Base-by-base conservation (phyloP, 768 basidiomycete genomes). In the Guyanaporus albipodus region DNA sequence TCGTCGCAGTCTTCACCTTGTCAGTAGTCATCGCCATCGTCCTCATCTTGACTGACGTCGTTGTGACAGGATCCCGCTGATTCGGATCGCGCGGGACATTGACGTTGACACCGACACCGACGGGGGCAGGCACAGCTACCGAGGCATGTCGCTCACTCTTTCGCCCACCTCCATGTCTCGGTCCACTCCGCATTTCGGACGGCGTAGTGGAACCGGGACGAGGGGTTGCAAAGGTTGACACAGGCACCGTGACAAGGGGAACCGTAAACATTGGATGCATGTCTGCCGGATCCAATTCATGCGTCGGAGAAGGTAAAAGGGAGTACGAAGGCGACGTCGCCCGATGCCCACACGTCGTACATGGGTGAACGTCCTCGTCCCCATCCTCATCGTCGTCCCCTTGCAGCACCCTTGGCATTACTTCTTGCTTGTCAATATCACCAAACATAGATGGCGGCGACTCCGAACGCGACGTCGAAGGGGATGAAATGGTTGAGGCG, bases 211-310 rank as follows among this genome's bases (percentile, higher is more conserved):
- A 11, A 0, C 41, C 45, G 18, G 35, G 18, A 4, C 32, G 17
- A 5, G 11, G 8, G n/a, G n/a, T n/a, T 21, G 26, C 41, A 11
- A 41, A 19, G 4, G 43, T 17, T 11, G 58, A 21, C 18, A 37
- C 23, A 19, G 63, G 57, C 0, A 59, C 15, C 18, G 63, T 64
- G 29, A 62, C 35, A n/a, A 64, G 60, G 9, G 63, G 63, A 3
- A 64, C 52, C 0, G 55, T 55, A 18, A 64, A 67, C 63, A 67
- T 64, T 6, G 62, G 65, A 17, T 67, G 60, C 26, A 60, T 39
- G 18, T 38, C 44, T 14, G 2, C 15, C 12, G 6, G 22, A 36
- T 35, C 32, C 8, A 15, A 22, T 2, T 39, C 42, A 4, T 3
- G 10, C 10, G 36, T 32, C 18, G 26, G 18, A n/a, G 38, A 21